A percentile compares a stretch with the other conserved stretches of the same genome.
These are phyloP conservation scores for Zymoseptoria brevis DNA, from an alignment of 2,329 filamentous ascomycete genomes.

Conservation along the genomic window DNA sequence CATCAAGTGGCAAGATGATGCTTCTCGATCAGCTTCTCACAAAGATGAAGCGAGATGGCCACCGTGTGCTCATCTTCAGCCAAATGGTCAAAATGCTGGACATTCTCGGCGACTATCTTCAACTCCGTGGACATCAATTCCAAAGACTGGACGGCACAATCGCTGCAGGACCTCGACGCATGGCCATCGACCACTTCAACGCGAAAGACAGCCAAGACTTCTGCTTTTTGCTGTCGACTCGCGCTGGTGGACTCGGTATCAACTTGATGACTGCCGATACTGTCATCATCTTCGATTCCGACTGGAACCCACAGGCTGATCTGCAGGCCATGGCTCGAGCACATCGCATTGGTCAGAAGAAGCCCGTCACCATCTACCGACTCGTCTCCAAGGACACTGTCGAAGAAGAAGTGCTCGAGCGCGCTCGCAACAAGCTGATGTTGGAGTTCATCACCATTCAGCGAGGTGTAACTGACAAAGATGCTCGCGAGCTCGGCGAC, in stretches of 20 bases:
- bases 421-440: conserved; percentile 93
- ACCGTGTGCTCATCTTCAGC: conserved; percentile 95
- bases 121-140: conserved; percentile 86
- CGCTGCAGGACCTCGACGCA: conserved; percentile 73
- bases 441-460: conserved; percentile 97
- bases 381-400: conserved; percentile 97
- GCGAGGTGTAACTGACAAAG: conserved; percentile 91
- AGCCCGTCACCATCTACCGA: conserved; percentile 90
- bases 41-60: conserved; percentile 86
- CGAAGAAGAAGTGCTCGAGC: conserved; percentile 93
- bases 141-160: conserved; percentile 95
- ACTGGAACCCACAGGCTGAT: conserved; percentile 98
- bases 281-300: conserved; percentile 94
- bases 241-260: conserved; percentile 95
- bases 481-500: conserved; percentile 71
- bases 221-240: conserved; percentile 88
- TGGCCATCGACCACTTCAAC: conserved; percentile 98
- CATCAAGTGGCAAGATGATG: conserved; percentile 99
- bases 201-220: conserved; percentile 94
- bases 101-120: conserved; percentile 88
- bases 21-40: conserved; percentile 88
- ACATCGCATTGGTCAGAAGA: conserved; percentile 94
- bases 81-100: conserved; percentile 99
- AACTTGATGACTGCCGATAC: conserved; percentile 99
- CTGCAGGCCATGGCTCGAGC: conserved; percentile 97